These are phyloP conservation scores for Fusarium papillatum DNA, from an alignment of 2,329 filamentous ascomycete species.

Conservation along the genomic window DNA sequence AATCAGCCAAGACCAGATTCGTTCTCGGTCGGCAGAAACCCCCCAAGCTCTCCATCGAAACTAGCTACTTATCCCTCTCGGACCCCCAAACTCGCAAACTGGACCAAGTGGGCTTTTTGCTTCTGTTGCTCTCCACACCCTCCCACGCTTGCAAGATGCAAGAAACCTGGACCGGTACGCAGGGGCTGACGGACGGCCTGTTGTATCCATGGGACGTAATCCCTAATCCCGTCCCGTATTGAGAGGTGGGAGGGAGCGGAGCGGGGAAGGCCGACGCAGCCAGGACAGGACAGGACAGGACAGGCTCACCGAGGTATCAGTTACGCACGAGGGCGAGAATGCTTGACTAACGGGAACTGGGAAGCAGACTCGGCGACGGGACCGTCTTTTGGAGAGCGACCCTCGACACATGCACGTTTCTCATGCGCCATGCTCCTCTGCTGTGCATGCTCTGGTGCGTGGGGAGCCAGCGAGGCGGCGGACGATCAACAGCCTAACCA, in stretches of 20 bases:
- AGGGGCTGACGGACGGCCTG: background rate
- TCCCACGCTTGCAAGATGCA: conserved; percentile 14
- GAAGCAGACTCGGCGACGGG: conserved; percentile 5
- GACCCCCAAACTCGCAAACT: conserved; percentile 28
- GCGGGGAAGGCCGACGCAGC: conserved; percentile 10
- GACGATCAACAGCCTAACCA: conserved; percentile 3
- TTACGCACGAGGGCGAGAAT: conserved; percentile 32
- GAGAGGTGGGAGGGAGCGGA: conserved; percentile 11
- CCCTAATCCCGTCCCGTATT: conserved; percentile 5
- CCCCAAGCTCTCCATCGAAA: conserved; percentile 20
- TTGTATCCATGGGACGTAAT: conserved; percentile 6
- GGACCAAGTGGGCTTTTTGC: conserved; percentile 16
- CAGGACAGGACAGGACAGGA: background rate
- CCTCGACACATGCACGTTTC: conserved; percentile 17
- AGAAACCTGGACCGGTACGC: background rate
- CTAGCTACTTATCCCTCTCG: conserved; percentile 3
- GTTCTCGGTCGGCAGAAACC: background rate
- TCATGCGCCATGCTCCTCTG: conserved; percentile 30
- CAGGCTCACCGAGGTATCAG: conserved; percentile 19
- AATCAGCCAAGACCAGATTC: conserved; percentile 1
- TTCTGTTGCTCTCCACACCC: conserved; percentile 24
- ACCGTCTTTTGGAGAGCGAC: conserved; percentile 10
- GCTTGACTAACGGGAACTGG: conserved; percentile 38
- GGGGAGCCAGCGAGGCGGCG: conserved; percentile 16
- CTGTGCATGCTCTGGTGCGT: conserved; percentile 30